Percentiles rank a stretch among this genome's conserved stretches.
Conservation (phyloP, 1,284 basidiomycete genomes). For the Microbotryum intermedium region DNA sequence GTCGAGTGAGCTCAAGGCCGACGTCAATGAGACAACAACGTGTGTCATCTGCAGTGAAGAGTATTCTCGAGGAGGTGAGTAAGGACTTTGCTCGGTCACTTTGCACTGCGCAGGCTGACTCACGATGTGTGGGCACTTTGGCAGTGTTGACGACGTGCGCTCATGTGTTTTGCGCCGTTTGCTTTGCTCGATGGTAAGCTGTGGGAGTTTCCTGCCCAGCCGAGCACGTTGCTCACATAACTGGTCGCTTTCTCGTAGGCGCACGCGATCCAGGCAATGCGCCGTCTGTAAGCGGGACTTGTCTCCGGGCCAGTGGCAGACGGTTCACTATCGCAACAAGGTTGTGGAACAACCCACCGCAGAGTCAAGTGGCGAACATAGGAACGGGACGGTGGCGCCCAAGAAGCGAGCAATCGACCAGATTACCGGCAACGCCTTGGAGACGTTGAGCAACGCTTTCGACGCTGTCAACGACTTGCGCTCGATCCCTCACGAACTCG, state of each 20-base stretch:
- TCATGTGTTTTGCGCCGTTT: conserved; percentile 1
- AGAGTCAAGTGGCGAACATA: background rate
- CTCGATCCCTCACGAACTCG: background rate
- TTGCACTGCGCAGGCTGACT: too few relatives aligned
- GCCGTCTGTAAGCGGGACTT: conserved; percentile 20
- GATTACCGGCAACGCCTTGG: background rate
- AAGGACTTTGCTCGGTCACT: too few relatives aligned
- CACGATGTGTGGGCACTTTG: too few relatives aligned
- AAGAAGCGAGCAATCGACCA: background rate
- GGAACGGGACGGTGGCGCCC: background rate
- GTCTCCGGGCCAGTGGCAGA: conserved; percentile 1
- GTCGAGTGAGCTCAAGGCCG: background rate
- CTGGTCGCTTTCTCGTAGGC: too few relatives aligned
- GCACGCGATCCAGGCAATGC: background rate
- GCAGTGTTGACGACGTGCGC: background rate
- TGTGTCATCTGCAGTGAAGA: conserved; percentile 27
- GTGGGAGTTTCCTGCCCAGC: background rate
- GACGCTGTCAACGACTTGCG: conserved; percentile 11
- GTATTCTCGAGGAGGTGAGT: conserved; percentile 1
- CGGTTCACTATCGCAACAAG: conserved; percentile 9
- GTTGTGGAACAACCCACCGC: background rate
- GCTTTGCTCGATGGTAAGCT: background rate
- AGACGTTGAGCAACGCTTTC: conserved; percentile 8
- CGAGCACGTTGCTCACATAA: background rate
- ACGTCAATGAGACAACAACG: conserved; percentile 11